A percentile compares a stretch with the other conserved stretches of the same genome.
These are phyloP conservation scores for Pleochaeta shiraiana DNA, from an alignment of 2,329 filamentous ascomycete species.

Conservation along the genomic window DNA sequence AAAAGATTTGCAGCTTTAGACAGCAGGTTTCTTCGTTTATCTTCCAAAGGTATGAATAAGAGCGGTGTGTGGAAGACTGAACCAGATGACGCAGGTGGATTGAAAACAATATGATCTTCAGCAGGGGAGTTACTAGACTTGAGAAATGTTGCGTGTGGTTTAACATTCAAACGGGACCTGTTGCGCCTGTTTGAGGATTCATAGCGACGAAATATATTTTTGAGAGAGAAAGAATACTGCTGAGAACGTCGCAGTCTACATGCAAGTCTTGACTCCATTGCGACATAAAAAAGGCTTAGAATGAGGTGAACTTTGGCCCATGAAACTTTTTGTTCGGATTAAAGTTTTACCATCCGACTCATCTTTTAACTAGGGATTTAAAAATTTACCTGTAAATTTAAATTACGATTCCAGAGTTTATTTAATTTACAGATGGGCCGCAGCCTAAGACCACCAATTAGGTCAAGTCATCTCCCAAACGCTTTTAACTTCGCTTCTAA, in stretches of 20 bases:
- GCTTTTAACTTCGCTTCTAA: too few relatives aligned
- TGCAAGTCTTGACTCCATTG: neutral
- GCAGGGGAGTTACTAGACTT: slow-evolving; percentile 16
- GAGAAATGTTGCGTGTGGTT: slow-evolving; percentile 38
- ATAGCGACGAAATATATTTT: slow-evolving; percentile 12
- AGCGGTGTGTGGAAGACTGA: slow-evolving; percentile 44
- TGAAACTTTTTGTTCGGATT: too few relatives aligned
- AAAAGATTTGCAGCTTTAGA: slow-evolving; percentile 10
- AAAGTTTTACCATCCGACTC: too few relatives aligned
- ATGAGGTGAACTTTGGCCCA: too few relatives aligned
- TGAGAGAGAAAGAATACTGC: neutral
- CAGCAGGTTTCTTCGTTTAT: slow-evolving; percentile 17
- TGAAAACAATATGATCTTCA: slow-evolving; percentile 30
- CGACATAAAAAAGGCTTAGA: too few relatives aligned
- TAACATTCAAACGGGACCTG: slow-evolving; percentile 25
- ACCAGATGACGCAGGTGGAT: slow-evolving; percentile 30
- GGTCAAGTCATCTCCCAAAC: too few relatives aligned
- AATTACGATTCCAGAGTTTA: too few relatives aligned
- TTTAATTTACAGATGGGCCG: too few relatives aligned
- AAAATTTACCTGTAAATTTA: too few relatives aligned
- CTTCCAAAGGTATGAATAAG: slow-evolving; percentile 35
- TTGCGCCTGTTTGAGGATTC: slow-evolving; percentile 18
- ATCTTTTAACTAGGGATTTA: too few relatives aligned
- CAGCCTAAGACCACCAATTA: too few relatives aligned
- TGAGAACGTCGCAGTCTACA: neutral